phyloP scores from a whole-genome alignment of 2,329 filamentous ascomycete genomes.

The Colletotrichum eremochloae region DNA sequence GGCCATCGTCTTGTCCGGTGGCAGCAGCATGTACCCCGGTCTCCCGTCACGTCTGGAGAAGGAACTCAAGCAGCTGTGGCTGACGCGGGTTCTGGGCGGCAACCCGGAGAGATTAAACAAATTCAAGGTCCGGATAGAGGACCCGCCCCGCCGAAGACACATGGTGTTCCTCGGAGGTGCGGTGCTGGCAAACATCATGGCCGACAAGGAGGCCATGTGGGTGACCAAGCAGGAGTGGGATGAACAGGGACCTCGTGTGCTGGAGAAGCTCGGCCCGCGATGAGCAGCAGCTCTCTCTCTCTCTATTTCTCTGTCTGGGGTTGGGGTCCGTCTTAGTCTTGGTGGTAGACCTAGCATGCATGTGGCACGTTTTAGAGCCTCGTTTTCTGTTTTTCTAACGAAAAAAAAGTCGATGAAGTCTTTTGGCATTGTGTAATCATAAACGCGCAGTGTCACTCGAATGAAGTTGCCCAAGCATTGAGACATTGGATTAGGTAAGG shows the following conservation, averaged over 20 bases:
- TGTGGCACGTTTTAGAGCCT: constrained; percentile 41
- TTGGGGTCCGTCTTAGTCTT: constrained; percentile 28
- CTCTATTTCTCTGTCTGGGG: constrained; percentile 1
- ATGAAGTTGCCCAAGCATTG: background rate
- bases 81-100: constrained; percentile 89
- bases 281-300: constrained; percentile 54
- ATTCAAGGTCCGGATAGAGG: constrained; percentile 99
- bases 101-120: constrained; percentile 96
- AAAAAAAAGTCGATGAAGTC: constrained; percentile 41
- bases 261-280: constrained; percentile 95
- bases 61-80: constrained; percentile 98
- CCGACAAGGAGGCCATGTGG: constrained; percentile 99
- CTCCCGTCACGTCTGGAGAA: constrained; percentile 96
- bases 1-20: constrained; percentile 95
- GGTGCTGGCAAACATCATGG: constrained; percentile 98
- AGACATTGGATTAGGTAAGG: constrained; percentile 12
- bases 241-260: constrained; percentile 85
- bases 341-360: constrained; percentile 41
- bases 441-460: background rate
- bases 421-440: background rate
- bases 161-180: constrained; percentile 99
- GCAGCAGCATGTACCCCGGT: constrained; percentile 99
- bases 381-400: constrained; percentile 36
- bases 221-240: constrained; percentile 97
- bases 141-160: constrained; percentile 93